These are phyloP conservation scores for Royoungia palumana DNA, from an alignment of 768 basidiomycete species.

Conservation along the genomic window DNA sequence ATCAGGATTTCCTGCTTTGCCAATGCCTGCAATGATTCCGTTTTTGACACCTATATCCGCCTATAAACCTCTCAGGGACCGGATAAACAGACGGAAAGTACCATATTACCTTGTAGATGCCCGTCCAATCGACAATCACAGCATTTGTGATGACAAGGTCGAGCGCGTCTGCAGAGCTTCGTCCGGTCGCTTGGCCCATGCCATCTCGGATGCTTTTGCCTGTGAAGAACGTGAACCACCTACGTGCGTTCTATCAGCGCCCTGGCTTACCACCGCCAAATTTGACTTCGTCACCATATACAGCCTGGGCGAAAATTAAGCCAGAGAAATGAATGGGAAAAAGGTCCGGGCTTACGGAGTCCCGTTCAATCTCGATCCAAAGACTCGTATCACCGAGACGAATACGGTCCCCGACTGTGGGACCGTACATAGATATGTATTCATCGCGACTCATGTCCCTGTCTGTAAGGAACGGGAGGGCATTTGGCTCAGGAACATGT, in stretches of 20 bases:
- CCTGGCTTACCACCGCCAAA: conserved; percentile 79
- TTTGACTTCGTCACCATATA: conserved; percentile 96
- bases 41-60: conserved; percentile 92
- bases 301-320: conserved; percentile 46
- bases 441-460: conserved; percentile 62
- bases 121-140: conserved; percentile 90
- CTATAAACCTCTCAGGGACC: conserved; percentile 37
- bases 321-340: background rate
- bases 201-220: conserved; percentile 95
- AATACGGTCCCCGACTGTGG: conserved; percentile 86
- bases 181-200: conserved; percentile 88
- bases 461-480: conserved; percentile 46
- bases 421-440: conserved; percentile 94
- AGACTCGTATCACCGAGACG: conserved; percentile 85
- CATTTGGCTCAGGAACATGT: conserved; percentile 66
- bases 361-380: conserved; percentile 91
- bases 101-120: conserved; percentile 79
- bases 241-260: background rate
- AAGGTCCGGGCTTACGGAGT: conserved; percentile 49
- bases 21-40: conserved; percentile 80
- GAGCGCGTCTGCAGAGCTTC: conserved; percentile 61
- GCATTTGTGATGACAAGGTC: conserved; percentile 97
- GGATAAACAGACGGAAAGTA: background rate
- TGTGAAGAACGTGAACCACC: conserved; percentile 24
- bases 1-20: no score